Conservation (phyloP, 345 rosid species). For the Citrus trifoliata region DNA sequence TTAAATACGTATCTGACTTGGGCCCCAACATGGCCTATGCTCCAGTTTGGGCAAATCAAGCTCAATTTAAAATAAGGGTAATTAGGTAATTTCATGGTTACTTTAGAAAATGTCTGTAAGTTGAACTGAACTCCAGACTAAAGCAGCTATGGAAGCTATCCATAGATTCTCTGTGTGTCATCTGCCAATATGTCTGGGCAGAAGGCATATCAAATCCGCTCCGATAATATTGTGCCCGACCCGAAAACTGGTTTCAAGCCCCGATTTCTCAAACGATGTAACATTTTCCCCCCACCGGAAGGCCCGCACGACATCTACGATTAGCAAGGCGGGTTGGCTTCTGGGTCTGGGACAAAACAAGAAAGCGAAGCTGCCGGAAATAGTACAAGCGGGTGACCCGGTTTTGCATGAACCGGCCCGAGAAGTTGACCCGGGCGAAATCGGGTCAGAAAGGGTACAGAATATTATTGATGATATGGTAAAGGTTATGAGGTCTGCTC, state of each 20-base stretch:
- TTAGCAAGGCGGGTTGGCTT: constrained; percentile 85
- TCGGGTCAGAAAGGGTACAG: constrained; percentile 82
- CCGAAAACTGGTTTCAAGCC: constrained; percentile 6
- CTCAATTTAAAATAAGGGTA: neutral
- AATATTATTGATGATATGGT: constrained; percentile 84
- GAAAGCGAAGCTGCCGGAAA: constrained; percentile 51
- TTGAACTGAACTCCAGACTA: neutral
- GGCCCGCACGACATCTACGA: constrained; percentile 32
- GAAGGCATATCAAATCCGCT: constrained; percentile 19
- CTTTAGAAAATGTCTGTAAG: neutral
- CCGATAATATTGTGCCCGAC: constrained; percentile 12
- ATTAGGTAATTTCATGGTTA: neutral
- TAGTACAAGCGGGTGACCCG: constrained; percentile 87
- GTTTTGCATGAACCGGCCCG: constrained; percentile 80
- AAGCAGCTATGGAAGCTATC: constrained; percentile 46
- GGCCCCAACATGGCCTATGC: too few relatives aligned
- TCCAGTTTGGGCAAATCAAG: neutral
- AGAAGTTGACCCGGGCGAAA: constrained; percentile 68
- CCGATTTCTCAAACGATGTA: neutral
- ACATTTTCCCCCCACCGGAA: constrained; percentile 22
- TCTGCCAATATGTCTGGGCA: constrained; percentile 37
- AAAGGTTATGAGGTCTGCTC: constrained; percentile 69
- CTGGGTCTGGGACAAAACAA: constrained; percentile 73
- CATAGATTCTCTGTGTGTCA: constrained; percentile 54
- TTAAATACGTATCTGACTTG: too few relatives aligned